Evolutionary conservation across 1,284 basidiomycete genomes (phyloP).

Genomic region (Veloboletus limbatus): DNA sequence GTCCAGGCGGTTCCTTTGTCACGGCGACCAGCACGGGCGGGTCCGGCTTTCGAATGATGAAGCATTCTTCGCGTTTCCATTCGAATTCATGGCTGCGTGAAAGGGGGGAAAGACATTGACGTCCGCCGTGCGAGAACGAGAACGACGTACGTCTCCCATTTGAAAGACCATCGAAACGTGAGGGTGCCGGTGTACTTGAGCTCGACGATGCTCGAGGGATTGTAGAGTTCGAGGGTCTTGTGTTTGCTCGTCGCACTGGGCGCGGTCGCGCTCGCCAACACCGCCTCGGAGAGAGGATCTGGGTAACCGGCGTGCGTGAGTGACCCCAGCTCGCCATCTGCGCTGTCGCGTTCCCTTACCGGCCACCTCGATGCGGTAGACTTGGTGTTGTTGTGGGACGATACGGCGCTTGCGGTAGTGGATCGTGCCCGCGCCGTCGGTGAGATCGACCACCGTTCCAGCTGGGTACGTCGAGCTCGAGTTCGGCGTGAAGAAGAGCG

Average conservation of each 20-base stretch:
- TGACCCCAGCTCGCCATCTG: no score
- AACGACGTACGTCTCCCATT: conserved; percentile 72
- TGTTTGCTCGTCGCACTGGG: conserved; percentile 64
- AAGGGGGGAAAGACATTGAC: background rate
- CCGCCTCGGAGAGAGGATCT: conserved; percentile 68
- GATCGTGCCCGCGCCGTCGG: conserved; percentile 56
- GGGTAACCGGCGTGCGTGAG: background rate
- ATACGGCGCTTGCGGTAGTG: conserved; percentile 70
- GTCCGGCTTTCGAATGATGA: conserved; percentile 78
- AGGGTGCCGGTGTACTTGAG: conserved; percentile 72
- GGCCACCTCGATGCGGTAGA: conserved; percentile 63
- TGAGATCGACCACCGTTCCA: conserved; percentile 55
- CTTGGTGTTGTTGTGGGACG: conserved; percentile 34
- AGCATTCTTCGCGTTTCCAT: conserved; percentile 81
- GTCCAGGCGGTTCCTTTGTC: conserved; percentile 69
- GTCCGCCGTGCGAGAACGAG: background rate
- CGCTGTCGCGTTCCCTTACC: conserved; percentile 46
- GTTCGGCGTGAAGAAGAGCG: conserved; percentile 59
- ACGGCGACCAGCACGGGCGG: conserved; percentile 79
- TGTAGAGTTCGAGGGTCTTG: conserved; percentile 72
- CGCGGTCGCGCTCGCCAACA: conserved; percentile 62
- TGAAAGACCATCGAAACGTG: conserved; percentile 73
- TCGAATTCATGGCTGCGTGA: conserved; percentile 70
- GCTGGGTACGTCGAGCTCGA: conserved; percentile 53
- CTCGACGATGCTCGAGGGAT: conserved; percentile 67